Evolutionary conservation across 1,139 yeast genomes (phyloP), one percentile per base, ranked within the genome.

Genomic region (Taphrina pruni): DNA sequence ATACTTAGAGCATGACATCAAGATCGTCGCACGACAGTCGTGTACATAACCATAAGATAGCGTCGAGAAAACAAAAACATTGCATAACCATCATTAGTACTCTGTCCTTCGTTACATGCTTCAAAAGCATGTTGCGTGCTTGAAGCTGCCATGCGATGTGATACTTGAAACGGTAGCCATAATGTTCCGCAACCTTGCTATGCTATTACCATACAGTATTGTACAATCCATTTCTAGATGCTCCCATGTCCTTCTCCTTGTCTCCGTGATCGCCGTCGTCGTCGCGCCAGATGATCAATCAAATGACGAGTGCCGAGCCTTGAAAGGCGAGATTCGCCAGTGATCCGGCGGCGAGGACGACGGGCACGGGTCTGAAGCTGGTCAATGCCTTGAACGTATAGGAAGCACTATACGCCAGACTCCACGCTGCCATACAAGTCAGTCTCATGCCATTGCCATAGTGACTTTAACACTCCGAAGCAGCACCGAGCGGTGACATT

Each of bases 331-430:
- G 26, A 45, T 58, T 58, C 14, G 62, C 62, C 41, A 58, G 26
- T 9, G 62, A 58, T 6, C 54, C 62, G 7, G 62, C 52, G 12
- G 62, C 62, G 26, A 58, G 54, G 20, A 46, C 43, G 62, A 58
- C 43, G 7, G 62, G 54, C 20, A 58, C 62, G 21, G 54, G 62
- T 20, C 62, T 11, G 62, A 58, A 58, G 54, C 62, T 58, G 6
- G 62, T 58, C 41, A 58, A 17, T 6, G 62, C 62, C 43, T 58
- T 58, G 43, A 58, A 58, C 2, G 62, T 58, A 32, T 58, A 58
- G 39, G 62, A 58, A 21, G 62, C 62, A 58, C 62, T 58, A 26
- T 58, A 58, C 39, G 62, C 62, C 43, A 58, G 52, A 45, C 62
- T 58, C 62, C 62, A 58, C 12, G 62, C 62, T 58, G 32, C 32